Conservation (phyloP, 306 rosid genomes). For the Glycine tomentella region DNA sequence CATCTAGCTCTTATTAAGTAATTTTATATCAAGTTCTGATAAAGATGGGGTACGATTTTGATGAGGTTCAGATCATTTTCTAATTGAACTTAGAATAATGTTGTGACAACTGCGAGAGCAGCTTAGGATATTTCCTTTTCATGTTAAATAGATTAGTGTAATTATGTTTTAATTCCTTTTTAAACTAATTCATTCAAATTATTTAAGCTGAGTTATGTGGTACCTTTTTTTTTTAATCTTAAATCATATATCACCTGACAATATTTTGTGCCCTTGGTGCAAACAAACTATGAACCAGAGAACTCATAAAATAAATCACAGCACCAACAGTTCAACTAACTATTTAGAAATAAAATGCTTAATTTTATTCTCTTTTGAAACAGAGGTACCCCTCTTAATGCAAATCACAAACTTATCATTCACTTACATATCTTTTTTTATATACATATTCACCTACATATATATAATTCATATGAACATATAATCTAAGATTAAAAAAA, state of each 20-base stretch:
- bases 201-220: not conserved
- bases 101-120: not conserved
- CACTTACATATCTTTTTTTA: not conserved
- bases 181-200: not conserved
- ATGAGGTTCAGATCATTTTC: too few relatives aligned
- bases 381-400: not conserved
- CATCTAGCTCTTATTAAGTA: not conserved
- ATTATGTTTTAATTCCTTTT: not conserved
- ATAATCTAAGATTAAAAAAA: too few relatives aligned
- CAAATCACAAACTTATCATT: not conserved
- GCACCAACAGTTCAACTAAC: not conserved
- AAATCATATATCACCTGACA: not conserved
- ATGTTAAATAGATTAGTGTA: not conserved
- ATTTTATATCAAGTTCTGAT: constrained; percentile 14
- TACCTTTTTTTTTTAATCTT: not conserved
- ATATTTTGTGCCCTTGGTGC: not conserved
- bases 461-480: too few relatives aligned
- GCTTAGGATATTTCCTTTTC: constrained; percentile 16
- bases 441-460: too few relatives aligned
- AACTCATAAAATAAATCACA: not conserved
- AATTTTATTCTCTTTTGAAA: not conserved
- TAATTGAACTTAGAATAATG: not conserved
- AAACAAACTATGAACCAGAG: not conserved
- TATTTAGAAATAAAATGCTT: not conserved
- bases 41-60: constrained; percentile 5